These are phyloP conservation scores for Candida tunisiensis DNA, from an alignment of 1,139 yeast genomes.

Conservation along the genomic window DNA sequence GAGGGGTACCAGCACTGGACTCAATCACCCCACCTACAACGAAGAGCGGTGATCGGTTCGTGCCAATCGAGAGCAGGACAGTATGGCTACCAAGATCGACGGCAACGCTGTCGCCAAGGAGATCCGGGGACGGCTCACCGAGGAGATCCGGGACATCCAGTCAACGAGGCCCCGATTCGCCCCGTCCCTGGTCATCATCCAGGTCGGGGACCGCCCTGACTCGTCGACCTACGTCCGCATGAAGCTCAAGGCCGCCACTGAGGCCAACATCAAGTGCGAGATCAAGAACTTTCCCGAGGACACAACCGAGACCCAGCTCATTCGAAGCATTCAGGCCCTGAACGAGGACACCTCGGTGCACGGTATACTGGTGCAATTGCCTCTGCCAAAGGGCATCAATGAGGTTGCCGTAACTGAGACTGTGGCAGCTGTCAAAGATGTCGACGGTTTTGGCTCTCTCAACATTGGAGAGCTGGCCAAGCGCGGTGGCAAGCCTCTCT, in stretches of 20 bases:
- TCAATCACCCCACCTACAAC: too few species aligned
- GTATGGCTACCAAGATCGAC: too few species aligned
- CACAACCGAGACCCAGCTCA: constrained; percentile 25
- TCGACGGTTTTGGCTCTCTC: constrained; percentile 85
- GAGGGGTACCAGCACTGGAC: too few species aligned
- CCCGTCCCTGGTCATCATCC: constrained; percentile 72
- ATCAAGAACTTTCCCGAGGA: constrained; percentile 51
- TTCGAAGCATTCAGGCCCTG: constrained; percentile 40
- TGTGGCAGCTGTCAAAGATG: constrained; percentile 70
- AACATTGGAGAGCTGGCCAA: constrained; percentile 89
- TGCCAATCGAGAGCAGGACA: too few species aligned
- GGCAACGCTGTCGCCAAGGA: background rate
- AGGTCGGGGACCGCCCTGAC: constrained; percentile 83
- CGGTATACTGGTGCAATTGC: constrained; percentile 85
- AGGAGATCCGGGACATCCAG: background rate
- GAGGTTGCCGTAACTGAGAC: constrained; percentile 67
- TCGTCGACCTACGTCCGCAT: constrained; percentile 88
- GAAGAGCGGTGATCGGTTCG: too few species aligned
- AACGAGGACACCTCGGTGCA: constrained; percentile 59
- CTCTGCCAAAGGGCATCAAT: constrained; percentile 68
- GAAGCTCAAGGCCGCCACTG: constrained; percentile 82
- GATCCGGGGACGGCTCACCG: background rate
- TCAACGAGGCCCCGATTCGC: constrained; percentile 25
- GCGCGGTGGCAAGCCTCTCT: constrained; percentile 71
- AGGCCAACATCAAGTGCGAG: constrained; percentile 61